Conservation (phyloP, 2,329 filamentous ascomycete genomes). For the Trichoderma asperellum region DNA sequence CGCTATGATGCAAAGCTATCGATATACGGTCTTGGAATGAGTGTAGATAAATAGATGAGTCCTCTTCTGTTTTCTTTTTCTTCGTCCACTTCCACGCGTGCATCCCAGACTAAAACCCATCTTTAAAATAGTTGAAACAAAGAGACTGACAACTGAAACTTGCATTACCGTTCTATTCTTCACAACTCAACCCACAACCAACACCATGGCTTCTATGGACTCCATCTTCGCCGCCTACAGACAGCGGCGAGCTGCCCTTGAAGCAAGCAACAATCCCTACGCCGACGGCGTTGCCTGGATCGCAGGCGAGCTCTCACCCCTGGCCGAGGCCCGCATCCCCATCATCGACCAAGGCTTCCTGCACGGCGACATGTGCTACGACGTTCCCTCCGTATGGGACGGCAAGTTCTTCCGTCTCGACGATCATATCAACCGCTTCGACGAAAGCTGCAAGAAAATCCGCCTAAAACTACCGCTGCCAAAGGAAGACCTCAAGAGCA, state of each 20-base stretch:
- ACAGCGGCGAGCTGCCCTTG: background rate
- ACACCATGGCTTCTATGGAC: slow-evolving; percentile 14
- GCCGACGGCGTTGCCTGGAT: slow-evolving; percentile 16
- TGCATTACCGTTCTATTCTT: background rate
- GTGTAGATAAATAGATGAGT: slow-evolving; percentile 2
- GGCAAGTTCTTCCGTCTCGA: slow-evolving; percentile 22
- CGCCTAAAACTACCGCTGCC: background rate
- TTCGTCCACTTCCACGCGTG: background rate
- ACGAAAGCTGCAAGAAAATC: slow-evolving; percentile 6
- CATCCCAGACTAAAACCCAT: background rate
- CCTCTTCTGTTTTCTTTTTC: background rate
- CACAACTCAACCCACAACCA: background rate
- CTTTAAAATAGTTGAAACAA: background rate
- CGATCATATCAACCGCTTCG: slow-evolving; percentile 13
- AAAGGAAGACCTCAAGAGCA: slow-evolving; percentile 12
- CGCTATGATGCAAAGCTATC: background rate
- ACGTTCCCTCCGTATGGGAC: slow-evolving; percentile 18
- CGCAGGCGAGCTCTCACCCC: slow-evolving; percentile 5
- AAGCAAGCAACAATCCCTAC: slow-evolving; percentile 17
- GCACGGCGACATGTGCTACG: slow-evolving; percentile 16
- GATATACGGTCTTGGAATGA: background rate
- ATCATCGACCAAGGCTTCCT: slow-evolving; percentile 22
- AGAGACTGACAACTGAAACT: background rate
- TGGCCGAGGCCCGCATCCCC: slow-evolving; percentile 18
- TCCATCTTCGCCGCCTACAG: slow-evolving; percentile 7